Evolutionary conservation across 2,329 filamentous ascomycete species (phyloP).

Genomic region (Cladosporium austrohemisphaericum): DNA sequence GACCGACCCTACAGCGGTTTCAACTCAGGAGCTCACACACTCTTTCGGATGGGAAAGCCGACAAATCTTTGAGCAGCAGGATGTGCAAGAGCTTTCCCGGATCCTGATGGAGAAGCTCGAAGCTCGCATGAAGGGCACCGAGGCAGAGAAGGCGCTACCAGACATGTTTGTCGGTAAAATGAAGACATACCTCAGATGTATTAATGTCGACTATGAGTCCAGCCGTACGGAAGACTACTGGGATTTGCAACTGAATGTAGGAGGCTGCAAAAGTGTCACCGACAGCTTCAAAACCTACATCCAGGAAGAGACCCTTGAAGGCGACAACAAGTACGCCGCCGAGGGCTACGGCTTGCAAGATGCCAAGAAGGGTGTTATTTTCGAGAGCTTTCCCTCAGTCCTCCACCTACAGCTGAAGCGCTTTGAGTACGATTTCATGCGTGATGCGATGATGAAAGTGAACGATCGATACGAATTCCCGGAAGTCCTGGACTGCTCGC

Average conservation of each 20-base stretch:
- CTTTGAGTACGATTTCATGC: slow-evolving; percentile 95
- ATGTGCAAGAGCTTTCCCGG: slow-evolving; percentile 92
- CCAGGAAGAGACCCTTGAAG: slow-evolving; percentile 92
- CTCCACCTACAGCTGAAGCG: slow-evolving; percentile 93
- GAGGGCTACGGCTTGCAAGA: slow-evolving; percentile 90
- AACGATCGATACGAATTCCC: slow-evolving; percentile 90
- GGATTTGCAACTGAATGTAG: slow-evolving; percentile 97
- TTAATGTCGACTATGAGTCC: slow-evolving; percentile 96
- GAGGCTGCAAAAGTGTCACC: slow-evolving; percentile 85
- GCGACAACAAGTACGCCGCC: slow-evolving; percentile 97
- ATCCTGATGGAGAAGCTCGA: slow-evolving; percentile 98
- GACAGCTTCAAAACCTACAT: slow-evolving; percentile 97
- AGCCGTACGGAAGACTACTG: slow-evolving; percentile 96
- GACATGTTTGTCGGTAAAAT: slow-evolving; percentile 95
- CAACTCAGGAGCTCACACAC: slow-evolving; percentile 87
- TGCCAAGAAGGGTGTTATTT: slow-evolving; percentile 96
- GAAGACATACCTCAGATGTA: slow-evolving; percentile 98
- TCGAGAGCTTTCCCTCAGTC: slow-evolving; percentile 90
- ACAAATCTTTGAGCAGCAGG: slow-evolving; percentile 97
- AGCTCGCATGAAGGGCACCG: slow-evolving; percentile 95
- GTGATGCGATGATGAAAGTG: slow-evolving; percentile 98
- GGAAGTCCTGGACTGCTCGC: slow-evolving; percentile 75
- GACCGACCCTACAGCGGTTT: slow-evolving; percentile 76
- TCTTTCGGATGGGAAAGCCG: slow-evolving; percentile 98
- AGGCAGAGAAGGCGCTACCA: slow-evolving; percentile 81